These are phyloP conservation scores for Auricularia cornea DNA, from an alignment of 768 basidiomycete species.

Conservation along the genomic window DNA sequence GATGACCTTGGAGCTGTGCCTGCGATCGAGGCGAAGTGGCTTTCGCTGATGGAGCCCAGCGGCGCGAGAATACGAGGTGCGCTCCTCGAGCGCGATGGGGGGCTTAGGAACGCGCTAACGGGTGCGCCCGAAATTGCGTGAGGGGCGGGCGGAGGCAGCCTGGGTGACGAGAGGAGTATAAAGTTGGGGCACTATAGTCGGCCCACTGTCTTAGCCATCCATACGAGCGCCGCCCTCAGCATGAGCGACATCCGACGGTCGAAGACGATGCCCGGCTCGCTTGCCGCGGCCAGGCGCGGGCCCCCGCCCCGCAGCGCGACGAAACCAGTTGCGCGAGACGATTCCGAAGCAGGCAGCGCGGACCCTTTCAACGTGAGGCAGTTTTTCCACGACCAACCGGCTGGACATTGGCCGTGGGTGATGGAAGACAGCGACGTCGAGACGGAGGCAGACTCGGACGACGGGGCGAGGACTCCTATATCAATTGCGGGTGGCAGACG, in stretches of 20 bases:
- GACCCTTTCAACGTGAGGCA: neutral
- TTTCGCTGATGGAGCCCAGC: no score
- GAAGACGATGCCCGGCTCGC: neutral
- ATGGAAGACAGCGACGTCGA: neutral
- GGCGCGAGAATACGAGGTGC: no score
- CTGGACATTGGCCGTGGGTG: neutral
- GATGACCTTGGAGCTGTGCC: no score
- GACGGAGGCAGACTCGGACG: neutral
- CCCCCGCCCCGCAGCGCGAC: neutral
- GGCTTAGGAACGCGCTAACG: no score
- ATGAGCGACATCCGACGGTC: neutral
- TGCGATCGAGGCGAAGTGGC: no score
- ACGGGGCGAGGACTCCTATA: neutral
- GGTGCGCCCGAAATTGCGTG: no score
- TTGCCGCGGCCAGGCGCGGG: neutral
- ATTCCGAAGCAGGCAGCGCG: neutral
- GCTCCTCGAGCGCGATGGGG: no score
- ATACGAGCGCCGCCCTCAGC: no score
- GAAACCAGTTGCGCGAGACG: neutral
- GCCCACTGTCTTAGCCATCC: no score
- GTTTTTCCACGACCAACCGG: neutral
- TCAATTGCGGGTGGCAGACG: neutral
- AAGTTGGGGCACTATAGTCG: no score
- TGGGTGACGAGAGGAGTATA: no score
- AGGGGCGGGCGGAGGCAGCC: no score